A percentile compares a stretch with the other conserved stretches of the same genome.
phyloP scores from a whole-genome alignment of 1,139 yeast genomes.

The Barnettozyma hawaiiensis region DNA sequence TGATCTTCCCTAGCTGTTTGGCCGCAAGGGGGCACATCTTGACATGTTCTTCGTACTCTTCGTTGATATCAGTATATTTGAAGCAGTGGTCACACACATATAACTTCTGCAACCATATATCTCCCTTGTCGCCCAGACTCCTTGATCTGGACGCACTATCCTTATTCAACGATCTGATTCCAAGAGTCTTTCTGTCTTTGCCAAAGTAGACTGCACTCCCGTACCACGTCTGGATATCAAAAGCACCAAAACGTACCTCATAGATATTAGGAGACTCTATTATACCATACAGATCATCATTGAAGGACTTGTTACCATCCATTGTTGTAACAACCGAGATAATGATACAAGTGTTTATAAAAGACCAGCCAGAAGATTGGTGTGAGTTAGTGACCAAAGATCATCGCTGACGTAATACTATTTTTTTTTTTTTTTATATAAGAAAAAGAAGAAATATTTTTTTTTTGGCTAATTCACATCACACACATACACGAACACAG shows the following conservation, averaged over 20 bases:
- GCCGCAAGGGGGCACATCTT: slow-evolving; percentile 40
- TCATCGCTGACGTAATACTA: not conserved
- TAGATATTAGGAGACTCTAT: slow-evolving; percentile 54
- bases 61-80: slow-evolving; percentile 54
- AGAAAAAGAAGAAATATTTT: too few relatives aligned
- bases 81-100: slow-evolving; percentile 80
- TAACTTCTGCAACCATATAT: slow-evolving; percentile 53
- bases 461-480: too few relatives aligned
- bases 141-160: slow-evolving; percentile 11
- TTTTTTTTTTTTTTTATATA: not conserved
- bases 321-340: too few relatives aligned
- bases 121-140: slow-evolving; percentile 12
- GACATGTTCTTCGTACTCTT: slow-evolving; percentile 39
- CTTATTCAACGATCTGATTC: slow-evolving; percentile 18
- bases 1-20: slow-evolving; percentile 58
- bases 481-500: too few relatives aligned
- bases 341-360: too few relatives aligned
- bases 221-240: slow-evolving; percentile 74
- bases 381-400: too few relatives aligned
- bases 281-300: slow-evolving; percentile 50
- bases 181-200: slow-evolving; percentile 29
- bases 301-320: slow-evolving; percentile 11
- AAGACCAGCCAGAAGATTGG: too few relatives aligned
- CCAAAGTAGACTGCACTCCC: slow-evolving; percentile 75
- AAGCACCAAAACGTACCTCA: slow-evolving; percentile 60